Percentiles rank a stretch among this genome's conserved stretches.
phyloP scores from a whole-genome alignment of 345 rosid genomes.

The Salix koriyanagi region DNA sequence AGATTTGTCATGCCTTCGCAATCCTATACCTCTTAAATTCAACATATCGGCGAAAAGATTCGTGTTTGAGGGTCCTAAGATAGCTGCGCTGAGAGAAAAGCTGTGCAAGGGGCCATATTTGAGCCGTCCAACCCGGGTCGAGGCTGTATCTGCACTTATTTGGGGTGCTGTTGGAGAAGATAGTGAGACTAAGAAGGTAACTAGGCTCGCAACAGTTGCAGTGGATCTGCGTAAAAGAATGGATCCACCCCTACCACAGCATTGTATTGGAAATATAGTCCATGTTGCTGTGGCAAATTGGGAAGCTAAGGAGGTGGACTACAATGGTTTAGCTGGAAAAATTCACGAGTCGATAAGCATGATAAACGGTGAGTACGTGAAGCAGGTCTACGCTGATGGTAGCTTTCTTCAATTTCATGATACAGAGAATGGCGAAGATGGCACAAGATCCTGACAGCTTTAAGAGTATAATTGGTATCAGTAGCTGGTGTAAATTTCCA shows the following conservation, averaged over 20 bases:
- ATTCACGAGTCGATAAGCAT: slow-evolving; percentile 11
- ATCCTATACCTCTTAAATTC: no score
- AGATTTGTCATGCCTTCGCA: not conserved
- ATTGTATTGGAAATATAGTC: slow-evolving; percentile 21
- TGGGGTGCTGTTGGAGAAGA: slow-evolving; percentile 5
- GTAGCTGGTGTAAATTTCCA: slow-evolving; percentile 28
- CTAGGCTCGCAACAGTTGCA: not conserved
- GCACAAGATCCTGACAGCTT: no score
- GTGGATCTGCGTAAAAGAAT: slow-evolving; percentile 20
- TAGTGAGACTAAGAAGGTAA: not conserved
- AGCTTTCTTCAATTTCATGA: not conserved
- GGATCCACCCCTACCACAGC: slow-evolving; percentile 20
- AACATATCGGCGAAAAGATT: slow-evolving; percentile 14
- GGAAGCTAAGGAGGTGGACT: not conserved
- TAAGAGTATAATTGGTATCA: slow-evolving; percentile 1
- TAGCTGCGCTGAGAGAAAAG: slow-evolving; percentile 11
- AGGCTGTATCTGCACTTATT: slow-evolving; percentile 20
- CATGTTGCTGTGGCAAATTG: slow-evolving; percentile 18
- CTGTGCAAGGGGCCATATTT: not conserved
- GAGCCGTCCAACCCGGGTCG: slow-evolving; percentile 17
- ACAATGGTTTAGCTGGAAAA: slow-evolving; percentile 2
- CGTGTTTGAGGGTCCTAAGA: slow-evolving; percentile 9
- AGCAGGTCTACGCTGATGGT: slow-evolving; percentile 14
- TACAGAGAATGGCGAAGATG: no score
- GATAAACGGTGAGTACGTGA: slow-evolving; percentile 13